Conservation (phyloP, 768 basidiomycete species). For the Boletus rufocinnamomeus region DNA sequence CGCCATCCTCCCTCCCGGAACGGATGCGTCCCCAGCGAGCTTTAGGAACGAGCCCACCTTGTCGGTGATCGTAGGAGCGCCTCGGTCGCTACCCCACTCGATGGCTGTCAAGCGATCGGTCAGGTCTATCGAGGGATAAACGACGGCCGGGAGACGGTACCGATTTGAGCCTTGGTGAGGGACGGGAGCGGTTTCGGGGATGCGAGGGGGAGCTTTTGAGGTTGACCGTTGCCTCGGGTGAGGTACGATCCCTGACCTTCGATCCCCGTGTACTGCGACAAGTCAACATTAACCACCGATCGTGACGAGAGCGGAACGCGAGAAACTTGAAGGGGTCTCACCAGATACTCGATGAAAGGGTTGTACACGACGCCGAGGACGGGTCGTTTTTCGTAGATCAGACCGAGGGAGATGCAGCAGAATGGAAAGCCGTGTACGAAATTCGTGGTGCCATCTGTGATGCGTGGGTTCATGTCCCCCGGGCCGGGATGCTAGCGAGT, state of each 20-base stretch:
- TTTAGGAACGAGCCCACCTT: constrained; percentile 71
- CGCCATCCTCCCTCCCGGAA: constrained; percentile 77
- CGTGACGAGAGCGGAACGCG: background rate
- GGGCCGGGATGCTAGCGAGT: background rate
- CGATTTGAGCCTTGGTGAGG: constrained; percentile 71
- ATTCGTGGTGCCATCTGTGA: constrained; percentile 83
- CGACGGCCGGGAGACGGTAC: constrained; percentile 31
- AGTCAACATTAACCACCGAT: background rate
- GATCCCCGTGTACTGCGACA: constrained; percentile 70
- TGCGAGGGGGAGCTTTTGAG: constrained; percentile 65
- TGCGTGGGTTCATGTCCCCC: background rate
- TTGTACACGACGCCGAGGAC: constrained; percentile 92
- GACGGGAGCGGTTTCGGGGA: constrained; percentile 63
- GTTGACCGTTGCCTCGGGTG: constrained; percentile 48
- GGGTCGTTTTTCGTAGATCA: constrained; percentile 80
- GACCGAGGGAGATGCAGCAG: constrained; percentile 87
- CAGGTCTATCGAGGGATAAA: background rate
- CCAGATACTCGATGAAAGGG: constrained; percentile 85
- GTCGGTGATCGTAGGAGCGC: constrained; percentile 47
- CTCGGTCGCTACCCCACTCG: constrained; percentile 89
- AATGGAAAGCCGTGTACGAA: constrained; percentile 86
- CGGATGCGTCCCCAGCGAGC: constrained; percentile 69
- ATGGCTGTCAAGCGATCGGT: constrained; percentile 47
- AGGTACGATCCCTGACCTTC: constrained; percentile 81
- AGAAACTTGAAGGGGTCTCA: constrained; percentile 33